Percentiles rank a stretch among this genome's conserved stretches.
phyloP scores from a whole-genome alignment of 441 rosid species.

The Adansonia madagascariensis region DNA sequence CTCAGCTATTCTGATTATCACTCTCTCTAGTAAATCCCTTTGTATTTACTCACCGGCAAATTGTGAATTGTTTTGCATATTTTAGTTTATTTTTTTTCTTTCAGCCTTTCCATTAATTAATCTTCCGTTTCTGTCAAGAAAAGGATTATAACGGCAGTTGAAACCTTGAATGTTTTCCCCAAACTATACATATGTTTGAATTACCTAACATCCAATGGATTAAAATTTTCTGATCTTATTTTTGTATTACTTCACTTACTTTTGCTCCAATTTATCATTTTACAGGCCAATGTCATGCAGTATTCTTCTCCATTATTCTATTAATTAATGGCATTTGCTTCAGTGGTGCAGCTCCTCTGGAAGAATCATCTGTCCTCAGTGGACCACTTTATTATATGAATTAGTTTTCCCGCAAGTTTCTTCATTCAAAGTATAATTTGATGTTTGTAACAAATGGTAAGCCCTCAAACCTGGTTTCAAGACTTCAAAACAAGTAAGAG shows the following conservation, averaged over 20 bases:
- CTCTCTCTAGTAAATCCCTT: not conserved
- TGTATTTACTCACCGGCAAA: not conserved
- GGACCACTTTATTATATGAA: too few relatives aligned
- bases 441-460: not conserved
- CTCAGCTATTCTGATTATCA: not conserved
- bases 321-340: not conserved
- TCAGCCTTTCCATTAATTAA: not conserved
- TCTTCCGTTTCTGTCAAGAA: not conserved
- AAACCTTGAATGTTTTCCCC: not conserved
- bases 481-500: slow-evolving; percentile 1
- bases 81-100: not conserved
- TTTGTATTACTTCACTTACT: not conserved
- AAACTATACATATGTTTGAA: not conserved
- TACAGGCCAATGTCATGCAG: not conserved
- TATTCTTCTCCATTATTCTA: not conserved
- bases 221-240: not conserved
- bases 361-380: not conserved
- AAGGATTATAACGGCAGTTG: not conserved
- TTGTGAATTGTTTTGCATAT: not conserved
- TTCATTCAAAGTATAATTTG: too few relatives aligned
- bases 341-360: not conserved
- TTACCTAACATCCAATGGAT: not conserved
- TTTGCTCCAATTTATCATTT: not conserved
- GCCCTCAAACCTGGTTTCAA: not conserved
- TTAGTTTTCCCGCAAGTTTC: too few relatives aligned